Evolutionary conservation across 1,139 yeast genomes (phyloP).

Genomic region (Debaryomyces singareniensis): DNA sequence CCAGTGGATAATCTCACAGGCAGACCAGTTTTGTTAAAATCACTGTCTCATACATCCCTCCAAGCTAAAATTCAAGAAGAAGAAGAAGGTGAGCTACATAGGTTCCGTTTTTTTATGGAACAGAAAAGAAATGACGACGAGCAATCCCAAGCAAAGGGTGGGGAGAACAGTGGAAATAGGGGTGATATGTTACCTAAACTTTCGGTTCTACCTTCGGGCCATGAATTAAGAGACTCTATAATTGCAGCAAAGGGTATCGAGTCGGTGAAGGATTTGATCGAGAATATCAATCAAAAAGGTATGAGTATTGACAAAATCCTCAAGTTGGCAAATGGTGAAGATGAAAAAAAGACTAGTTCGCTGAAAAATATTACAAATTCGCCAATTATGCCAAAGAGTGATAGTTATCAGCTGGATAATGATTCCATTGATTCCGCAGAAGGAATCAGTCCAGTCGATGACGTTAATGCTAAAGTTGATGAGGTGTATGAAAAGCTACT

Average conservation of each 20-base stretch:
- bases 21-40: slow-evolving; percentile 58
- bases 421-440: slow-evolving; percentile 26
- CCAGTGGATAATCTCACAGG: slow-evolving; percentile 70
- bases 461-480: slow-evolving; percentile 43
- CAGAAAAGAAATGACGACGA: slow-evolving; percentile 32
- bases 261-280: slow-evolving; percentile 64
- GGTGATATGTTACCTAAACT: slow-evolving; percentile 20
- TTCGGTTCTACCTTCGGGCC: slow-evolving; percentile 60
- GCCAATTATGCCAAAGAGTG: slow-evolving; percentile 1
- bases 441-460: slow-evolving; percentile 4
- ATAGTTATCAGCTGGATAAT: slow-evolving; percentile 15
- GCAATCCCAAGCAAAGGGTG: slow-evolving; percentile 6
- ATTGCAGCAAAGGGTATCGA: slow-evolving; percentile 74
- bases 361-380: slow-evolving; percentile 2
- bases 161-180: neutral
- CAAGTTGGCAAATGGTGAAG: slow-evolving; percentile 6
- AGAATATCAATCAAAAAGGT: slow-evolving; percentile 50
- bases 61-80: slow-evolving; percentile 73
- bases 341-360: slow-evolving; percentile 1
- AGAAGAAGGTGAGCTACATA: slow-evolving; percentile 89
- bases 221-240: slow-evolving; percentile 70
- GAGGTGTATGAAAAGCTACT: slow-evolving; percentile 66
- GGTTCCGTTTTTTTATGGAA: slow-evolving; percentile 72
- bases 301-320: slow-evolving; percentile 54
- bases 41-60: slow-evolving; percentile 58